phyloP scores from a whole-genome alignment of 2,329 filamentous ascomycete genomes.

The Colletotrichum sp. region DNA sequence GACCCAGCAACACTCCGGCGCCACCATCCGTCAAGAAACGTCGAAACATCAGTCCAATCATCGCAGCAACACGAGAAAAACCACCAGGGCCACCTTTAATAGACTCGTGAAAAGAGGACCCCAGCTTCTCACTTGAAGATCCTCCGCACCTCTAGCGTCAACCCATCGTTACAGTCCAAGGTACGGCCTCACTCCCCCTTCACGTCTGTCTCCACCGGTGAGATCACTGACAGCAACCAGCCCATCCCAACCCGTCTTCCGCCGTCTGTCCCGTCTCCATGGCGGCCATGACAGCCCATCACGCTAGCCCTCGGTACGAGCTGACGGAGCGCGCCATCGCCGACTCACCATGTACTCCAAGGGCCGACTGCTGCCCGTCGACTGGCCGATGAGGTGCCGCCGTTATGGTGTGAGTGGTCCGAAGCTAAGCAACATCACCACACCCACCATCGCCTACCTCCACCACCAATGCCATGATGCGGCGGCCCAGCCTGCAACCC shows the following conservation, averaged over 20 bases:
- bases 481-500: neutral
- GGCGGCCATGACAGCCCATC: neutral
- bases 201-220: neutral
- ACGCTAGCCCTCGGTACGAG: neutral
- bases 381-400: neutral
- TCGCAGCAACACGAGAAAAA: neutral
- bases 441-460: neutral
- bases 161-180: neutral
- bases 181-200: neutral
- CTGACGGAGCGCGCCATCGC: neutral
- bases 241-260: neutral
- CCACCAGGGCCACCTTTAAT: neutral
- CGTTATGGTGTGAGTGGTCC: neutral
- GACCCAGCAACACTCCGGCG: neutral
- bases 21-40: neutral
- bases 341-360: neutral
- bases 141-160: neutral
- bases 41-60: conserved; percentile 5
- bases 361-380: neutral
- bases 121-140: neutral
- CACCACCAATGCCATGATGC: neutral
- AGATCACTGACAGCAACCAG: neutral
- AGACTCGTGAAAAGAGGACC: neutral
- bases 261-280: neutral
- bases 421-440: neutral